Percentiles rank a stretch among this genome's conserved stretches.
phyloP scores from a whole-genome alignment of 1,139 yeast genomes.

The Geotrichum candidum region DNA sequence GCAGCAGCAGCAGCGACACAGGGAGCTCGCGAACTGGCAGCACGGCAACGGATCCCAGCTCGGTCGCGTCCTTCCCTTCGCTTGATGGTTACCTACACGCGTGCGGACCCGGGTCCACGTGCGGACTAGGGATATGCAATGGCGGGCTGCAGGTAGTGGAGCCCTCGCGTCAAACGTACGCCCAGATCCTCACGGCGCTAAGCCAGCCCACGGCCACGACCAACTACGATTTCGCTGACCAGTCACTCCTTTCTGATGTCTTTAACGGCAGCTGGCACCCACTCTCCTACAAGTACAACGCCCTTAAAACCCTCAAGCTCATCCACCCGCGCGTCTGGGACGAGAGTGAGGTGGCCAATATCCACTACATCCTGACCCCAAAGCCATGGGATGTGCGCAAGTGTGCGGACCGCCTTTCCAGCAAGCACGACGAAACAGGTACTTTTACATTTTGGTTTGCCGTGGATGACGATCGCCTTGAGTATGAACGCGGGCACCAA shows the following conservation, averaged over 20 bases:
- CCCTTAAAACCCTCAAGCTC: constrained; percentile 44
- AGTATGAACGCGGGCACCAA: constrained; percentile 19
- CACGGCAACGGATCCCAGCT: background rate
- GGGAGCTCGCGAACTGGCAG: background rate
- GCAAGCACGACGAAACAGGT: constrained; percentile 31
- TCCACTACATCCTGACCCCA: constrained; percentile 50
- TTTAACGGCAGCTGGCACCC: constrained; percentile 46
- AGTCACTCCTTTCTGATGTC: constrained; percentile 48
- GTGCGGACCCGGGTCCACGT: constrained; percentile 40
- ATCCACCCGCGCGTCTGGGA: constrained; percentile 45
- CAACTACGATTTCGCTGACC: constrained; percentile 51
- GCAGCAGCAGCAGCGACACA: background rate
- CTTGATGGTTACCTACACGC: constrained; percentile 27
- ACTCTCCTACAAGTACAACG: constrained; percentile 47
- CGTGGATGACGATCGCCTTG: constrained; percentile 35
- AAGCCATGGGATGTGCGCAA: constrained; percentile 50
- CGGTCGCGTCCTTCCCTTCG: background rate
- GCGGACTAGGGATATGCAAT: constrained; percentile 46
- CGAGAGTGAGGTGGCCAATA: constrained; percentile 43
- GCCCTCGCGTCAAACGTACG: constrained; percentile 38
- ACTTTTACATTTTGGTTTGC: constrained; percentile 34
- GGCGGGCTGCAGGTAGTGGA: constrained; percentile 49
- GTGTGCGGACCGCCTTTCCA: constrained; percentile 20
- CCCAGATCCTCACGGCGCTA: constrained; percentile 38
- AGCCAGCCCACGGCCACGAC: constrained; percentile 35